Base-by-base conservation (phyloP, 805 yeast species). In the Candida nemodendra region DNA sequence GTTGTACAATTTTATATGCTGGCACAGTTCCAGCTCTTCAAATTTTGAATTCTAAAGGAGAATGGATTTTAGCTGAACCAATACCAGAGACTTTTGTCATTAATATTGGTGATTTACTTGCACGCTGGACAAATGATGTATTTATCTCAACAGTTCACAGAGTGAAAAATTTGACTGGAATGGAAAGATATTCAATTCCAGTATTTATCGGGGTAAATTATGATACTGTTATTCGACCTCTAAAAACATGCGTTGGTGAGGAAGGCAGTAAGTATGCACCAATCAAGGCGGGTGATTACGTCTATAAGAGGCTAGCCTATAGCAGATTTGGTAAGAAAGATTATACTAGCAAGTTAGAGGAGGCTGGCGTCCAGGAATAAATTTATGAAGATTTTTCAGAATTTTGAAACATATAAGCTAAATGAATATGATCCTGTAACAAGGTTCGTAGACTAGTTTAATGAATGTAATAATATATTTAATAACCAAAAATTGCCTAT, bases 61-160 rank as follows among this genome's bases (percentile, higher is more conserved):
- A 56, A 38, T 64, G 65, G 65, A 49, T 62, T 14, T 44, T 46
- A 27, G 69, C 60, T 3, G 57, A 62, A 12, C 63, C 63, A 13
- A 48, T 62, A 6, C 51, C 52, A 14, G 59, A 55, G 3, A 45
- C 65, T 6, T 54, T 61, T 34, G 63, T 66, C n/a, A 61, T 64
- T 27, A 66, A 66, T 36, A 58, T 63, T 26, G 71, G 63, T 2
- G 71, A 66, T 39, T 45, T 55, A 30, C 44, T 66, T 25, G 57
- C 54, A 31, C 47, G 68, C 32, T 54, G 58, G 51, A 48, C 68
- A 7, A 65, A 65, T 41, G 68, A 62, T 34, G 38, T 37, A 15
- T 59, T 63, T 27, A 50, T 53, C 21, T 65, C 69, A 3, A 64
- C 69, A 0, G 53, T 64, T 9, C 71, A 65, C 36, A 48, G 69